These are phyloP conservation scores for Magnolia changhungtana DNA, from an alignment of 164 flowering plant genomes.

Conservation along the genomic window DNA sequence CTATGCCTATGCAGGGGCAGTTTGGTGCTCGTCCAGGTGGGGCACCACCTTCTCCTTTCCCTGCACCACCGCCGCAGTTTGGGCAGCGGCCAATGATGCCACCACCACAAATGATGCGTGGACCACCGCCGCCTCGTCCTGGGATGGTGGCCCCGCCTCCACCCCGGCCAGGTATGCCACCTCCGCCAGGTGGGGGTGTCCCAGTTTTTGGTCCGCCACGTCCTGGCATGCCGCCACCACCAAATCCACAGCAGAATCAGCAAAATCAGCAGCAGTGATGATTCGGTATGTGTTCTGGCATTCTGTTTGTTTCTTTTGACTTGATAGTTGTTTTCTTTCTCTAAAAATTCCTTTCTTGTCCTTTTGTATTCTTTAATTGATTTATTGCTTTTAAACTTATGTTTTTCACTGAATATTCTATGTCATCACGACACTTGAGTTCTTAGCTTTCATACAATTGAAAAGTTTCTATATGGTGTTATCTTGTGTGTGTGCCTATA, in stretches of 20 bases:
- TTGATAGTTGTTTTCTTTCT: background rate
- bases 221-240: conserved; percentile 82
- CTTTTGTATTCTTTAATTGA: background rate
- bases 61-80: conserved; percentile 27
- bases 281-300: conserved; percentile 11
- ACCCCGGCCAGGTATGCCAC: conserved; percentile 71
- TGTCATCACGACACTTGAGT: background rate
- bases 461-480: too few species aligned
- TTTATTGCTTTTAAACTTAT: background rate
- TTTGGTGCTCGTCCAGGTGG: conserved; percentile 42
- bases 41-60: conserved; percentile 39
- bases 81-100: conserved; percentile 36
- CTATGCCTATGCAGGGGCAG: conserved; percentile 43
- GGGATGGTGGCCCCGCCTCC: conserved; percentile 57
- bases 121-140: conserved; percentile 33
- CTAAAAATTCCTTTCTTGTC: background rate
- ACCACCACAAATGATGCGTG: conserved; percentile 66
- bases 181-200: conserved; percentile 67
- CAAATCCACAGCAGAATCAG: conserved; percentile 41
- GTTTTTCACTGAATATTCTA: background rate
- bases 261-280: conserved; percentile 29
- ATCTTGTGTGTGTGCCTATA: too few species aligned
- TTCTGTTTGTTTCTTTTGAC: background rate
- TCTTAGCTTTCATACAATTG: too few species aligned
- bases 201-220: conserved; percentile 68